These are phyloP conservation scores for Kodamaea plutei DNA, from an alignment of 1,139 yeast genomes.

Conservation along the genomic window DNA sequence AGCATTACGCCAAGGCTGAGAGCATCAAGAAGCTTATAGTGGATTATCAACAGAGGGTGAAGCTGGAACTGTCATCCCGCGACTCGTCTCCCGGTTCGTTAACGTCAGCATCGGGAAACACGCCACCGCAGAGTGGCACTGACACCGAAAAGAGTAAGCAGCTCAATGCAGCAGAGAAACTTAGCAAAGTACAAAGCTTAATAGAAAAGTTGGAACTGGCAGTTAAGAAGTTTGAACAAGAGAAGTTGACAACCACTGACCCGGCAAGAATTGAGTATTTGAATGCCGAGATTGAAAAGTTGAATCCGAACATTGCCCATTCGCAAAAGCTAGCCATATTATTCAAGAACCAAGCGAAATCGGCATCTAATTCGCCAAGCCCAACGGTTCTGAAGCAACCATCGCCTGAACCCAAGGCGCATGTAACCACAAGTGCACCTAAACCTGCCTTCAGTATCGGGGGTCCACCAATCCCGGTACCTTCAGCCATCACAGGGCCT, in stretches of 20 bases:
- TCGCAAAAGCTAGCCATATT: slow-evolving; percentile 38
- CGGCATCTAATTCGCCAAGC: slow-evolving; percentile 6
- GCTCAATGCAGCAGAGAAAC: slow-evolving; percentile 28
- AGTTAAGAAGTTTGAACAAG: slow-evolving; percentile 24
- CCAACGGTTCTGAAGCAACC: slow-evolving; percentile 5
- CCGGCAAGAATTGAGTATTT: slow-evolving; percentile 27
- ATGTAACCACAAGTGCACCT: slow-evolving; percentile 5
- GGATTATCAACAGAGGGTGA: slow-evolving; percentile 30
- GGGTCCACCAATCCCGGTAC: not conserved
- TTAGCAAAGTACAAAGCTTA: slow-evolving; percentile 35
- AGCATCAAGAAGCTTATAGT: slow-evolving; percentile 51
- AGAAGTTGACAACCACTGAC: slow-evolving; percentile 22
- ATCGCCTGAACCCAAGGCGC: slow-evolving; percentile 2
- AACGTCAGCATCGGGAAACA: slow-evolving; percentile 17
- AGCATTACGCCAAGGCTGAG: slow-evolving; percentile 64
- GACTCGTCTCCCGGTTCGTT: slow-evolving; percentile 7
- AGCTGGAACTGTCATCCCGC: slow-evolving; percentile 8
- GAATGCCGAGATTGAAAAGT: slow-evolving; percentile 34
- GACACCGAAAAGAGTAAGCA: not conserved
- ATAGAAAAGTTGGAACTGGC: slow-evolving; percentile 42
- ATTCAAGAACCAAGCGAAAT: slow-evolving; percentile 29
- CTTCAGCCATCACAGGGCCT: not conserved
- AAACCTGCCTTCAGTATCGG: slow-evolving; percentile 7
- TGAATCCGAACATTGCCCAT: slow-evolving; percentile 31
- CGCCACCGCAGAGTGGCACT: not conserved